Evolutionary conservation across 352 stramenopile species (phyloP).

Genomic region (Peronosclerospora sorghi): DNA sequence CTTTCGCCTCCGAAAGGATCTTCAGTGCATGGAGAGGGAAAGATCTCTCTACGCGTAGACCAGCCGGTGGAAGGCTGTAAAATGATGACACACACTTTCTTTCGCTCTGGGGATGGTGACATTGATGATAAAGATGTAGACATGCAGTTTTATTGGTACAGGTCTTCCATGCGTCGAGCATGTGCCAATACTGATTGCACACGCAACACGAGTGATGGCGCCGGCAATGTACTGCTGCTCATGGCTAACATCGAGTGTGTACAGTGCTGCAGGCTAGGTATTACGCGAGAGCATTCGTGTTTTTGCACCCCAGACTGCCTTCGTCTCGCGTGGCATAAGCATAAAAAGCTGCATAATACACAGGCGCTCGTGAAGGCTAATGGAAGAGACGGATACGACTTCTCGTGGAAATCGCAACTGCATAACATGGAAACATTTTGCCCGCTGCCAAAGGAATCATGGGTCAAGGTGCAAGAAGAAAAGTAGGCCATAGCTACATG

Average conservation of each 20-base stretch:
- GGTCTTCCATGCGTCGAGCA: constrained; percentile 37
- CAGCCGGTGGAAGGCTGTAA: constrained; percentile 58
- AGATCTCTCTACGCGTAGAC: constrained; percentile 66
- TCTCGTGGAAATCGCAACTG: constrained; percentile 53
- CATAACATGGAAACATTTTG: constrained; percentile 50
- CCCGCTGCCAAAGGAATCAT: constrained; percentile 36
- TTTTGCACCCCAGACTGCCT: constrained; percentile 67
- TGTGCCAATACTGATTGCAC: constrained; percentile 55
- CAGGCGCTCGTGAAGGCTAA: constrained; percentile 16
- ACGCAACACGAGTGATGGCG: constrained; percentile 32
- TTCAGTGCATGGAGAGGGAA: constrained; percentile 48
- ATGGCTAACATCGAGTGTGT: constrained; percentile 68
- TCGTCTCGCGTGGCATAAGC: constrained; percentile 45
- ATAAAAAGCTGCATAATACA: constrained; percentile 51
- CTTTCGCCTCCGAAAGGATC: constrained; percentile 41
- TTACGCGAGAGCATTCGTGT: constrained; percentile 53
- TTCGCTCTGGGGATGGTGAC: constrained; percentile 51
- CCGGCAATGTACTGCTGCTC: constrained; percentile 56
- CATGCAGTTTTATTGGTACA: constrained; percentile 61
- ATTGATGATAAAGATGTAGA: constrained; percentile 64
- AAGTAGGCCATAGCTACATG: constrained; percentile 36
- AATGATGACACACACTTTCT: constrained; percentile 73
- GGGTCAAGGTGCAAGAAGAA: constrained; percentile 50
- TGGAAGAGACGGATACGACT: constrained; percentile 2
- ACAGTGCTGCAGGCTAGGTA: constrained; percentile 48